phyloP scores from a whole-genome alignment of 2,329 filamentous ascomycete species.

The Phyllosticta citrichinensis region DNA sequence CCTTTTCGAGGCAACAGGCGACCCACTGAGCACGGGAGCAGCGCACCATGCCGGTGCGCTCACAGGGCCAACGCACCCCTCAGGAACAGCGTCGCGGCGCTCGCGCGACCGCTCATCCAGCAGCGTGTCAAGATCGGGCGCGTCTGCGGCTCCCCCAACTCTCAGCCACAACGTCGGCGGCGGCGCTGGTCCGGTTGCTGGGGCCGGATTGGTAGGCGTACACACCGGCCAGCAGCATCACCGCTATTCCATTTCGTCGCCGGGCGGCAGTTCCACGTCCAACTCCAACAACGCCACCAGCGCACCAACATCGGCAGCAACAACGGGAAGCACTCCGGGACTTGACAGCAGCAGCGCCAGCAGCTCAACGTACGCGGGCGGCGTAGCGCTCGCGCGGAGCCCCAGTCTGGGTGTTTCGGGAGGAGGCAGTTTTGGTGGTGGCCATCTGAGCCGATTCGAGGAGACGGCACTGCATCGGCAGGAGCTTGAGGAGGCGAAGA shows the following conservation, averaged over 20 bases:
- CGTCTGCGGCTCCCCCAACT: conserved; percentile 22
- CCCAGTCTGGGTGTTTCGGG: conserved; percentile 2
- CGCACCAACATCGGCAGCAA: not conserved
- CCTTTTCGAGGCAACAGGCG: conserved; percentile 33
- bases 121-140: conserved; percentile 26
- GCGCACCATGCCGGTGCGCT: conserved; percentile 29
- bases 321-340: not conserved
- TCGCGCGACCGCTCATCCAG: conserved; percentile 46
- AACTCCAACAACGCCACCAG: not conserved
- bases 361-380: conserved; percentile 6
- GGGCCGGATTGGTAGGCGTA: not conserved
- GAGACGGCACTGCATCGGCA: conserved; percentile 34
- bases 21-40: conserved; percentile 27
- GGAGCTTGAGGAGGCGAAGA: conserved; percentile 40
- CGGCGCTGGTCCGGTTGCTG: not conserved
- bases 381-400: conserved; percentile 1
- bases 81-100: conserved; percentile 39
- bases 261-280: conserved; percentile 13
- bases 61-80: conserved; percentile 41
- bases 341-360: not conserved
- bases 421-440: not conserved
- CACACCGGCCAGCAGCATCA: conserved; percentile 17
- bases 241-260: conserved; percentile 22
- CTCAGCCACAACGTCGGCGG: not conserved
- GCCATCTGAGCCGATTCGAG: conserved; percentile 22